Conservation (phyloP, 75 land plant genomes). For the Selaginella tamariscina region DNA sequence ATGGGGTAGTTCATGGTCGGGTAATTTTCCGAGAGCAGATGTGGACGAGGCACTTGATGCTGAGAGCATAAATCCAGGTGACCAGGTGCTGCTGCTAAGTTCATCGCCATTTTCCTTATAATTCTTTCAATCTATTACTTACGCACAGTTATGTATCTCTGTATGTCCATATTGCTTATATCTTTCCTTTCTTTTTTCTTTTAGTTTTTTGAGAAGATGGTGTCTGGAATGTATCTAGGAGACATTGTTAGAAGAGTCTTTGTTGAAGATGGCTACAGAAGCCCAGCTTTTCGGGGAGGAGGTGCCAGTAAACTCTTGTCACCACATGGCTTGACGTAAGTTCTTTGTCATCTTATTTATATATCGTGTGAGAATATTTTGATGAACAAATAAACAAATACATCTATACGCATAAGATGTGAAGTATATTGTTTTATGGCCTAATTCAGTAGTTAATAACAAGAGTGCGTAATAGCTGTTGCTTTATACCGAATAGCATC, state of each 20-base stretch:
- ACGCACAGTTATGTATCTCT: not conserved
- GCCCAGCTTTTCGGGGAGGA: constrained; percentile 9
- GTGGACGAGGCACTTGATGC: constrained; percentile 9
- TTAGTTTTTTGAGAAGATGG: constrained; percentile 11
- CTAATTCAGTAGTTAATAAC: too few species aligned
- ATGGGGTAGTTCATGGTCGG: constrained; percentile 8
- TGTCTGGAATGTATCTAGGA: constrained; percentile 9
- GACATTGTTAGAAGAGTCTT: not conserved
- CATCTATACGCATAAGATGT: too few species aligned
- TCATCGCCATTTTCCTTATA: too few species aligned
- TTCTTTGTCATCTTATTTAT: not conserved
- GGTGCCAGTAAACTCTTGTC: not conserved
- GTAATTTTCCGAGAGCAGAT: constrained; percentile 1
- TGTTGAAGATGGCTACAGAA: not conserved
- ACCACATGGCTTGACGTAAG: constrained; percentile 7
- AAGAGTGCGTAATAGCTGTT: too few species aligned
- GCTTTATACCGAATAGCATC: too few species aligned
- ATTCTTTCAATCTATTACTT: too few species aligned
- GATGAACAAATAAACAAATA: too few species aligned
- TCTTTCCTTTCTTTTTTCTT: not conserved
- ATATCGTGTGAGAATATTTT: too few species aligned
- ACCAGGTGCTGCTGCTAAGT: constrained; percentile 8
- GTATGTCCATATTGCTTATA: not conserved
- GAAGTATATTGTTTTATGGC: too few species aligned
- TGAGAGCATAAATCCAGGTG: constrained; percentile 12